A percentile compares a stretch with the other conserved stretches of the same genome.
phyloP scores from a whole-genome alignment of 345 rosid genomes.

The Hibiscus tridactylites region DNA sequence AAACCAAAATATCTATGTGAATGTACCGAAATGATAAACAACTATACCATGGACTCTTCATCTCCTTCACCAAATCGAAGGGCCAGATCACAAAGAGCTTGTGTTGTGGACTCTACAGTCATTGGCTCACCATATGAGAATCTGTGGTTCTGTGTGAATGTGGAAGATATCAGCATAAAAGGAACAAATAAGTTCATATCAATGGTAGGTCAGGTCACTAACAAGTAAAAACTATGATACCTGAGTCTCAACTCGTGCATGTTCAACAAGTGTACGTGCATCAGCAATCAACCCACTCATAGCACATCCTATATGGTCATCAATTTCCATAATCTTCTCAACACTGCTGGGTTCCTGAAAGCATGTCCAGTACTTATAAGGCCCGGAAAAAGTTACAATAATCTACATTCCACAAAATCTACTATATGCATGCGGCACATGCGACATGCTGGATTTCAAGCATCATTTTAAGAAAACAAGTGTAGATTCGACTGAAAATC shows the following conservation, averaged over 20 bases:
- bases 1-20: neutral
- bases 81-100: slow-evolving; percentile 93
- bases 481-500: neutral
- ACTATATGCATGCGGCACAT: no score
- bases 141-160: slow-evolving; percentile 47
- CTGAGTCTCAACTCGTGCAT: slow-evolving; percentile 98
- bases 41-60: slow-evolving; percentile 86
- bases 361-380: slow-evolving; percentile 2
- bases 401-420: neutral
- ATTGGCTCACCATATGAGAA: slow-evolving; percentile 97
- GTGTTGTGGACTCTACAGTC: slow-evolving; percentile 96
- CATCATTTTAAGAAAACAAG: neutral
- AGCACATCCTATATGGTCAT: slow-evolving; percentile 95
- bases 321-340: slow-evolving; percentile 97
- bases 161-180: neutral
- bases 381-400: neutral
- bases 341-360: slow-evolving; percentile 95
- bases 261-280: slow-evolving; percentile 97
- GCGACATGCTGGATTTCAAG: neutral
- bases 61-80: slow-evolving; percentile 98
- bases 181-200: neutral
- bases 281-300: slow-evolving; percentile 99
- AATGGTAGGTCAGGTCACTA: no score
- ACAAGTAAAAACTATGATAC: slow-evolving; percentile 22
- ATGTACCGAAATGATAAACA: neutral